Base-by-base conservation (phyloP, 495 filamentous ascomycete species). In the Tuber microsphaerosporum region DNA sequence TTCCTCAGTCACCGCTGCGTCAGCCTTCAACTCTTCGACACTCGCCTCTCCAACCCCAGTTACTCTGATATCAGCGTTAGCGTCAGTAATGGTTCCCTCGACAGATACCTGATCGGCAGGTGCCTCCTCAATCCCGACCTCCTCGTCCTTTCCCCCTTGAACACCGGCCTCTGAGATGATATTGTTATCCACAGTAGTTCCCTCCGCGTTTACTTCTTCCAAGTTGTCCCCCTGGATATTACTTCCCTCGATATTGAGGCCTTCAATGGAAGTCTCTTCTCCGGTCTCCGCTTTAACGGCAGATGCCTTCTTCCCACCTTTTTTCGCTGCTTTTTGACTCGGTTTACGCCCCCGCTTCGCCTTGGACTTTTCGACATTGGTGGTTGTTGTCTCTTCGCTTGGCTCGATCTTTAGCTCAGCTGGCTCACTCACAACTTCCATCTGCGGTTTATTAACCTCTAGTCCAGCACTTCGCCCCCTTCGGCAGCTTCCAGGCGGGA, bases 401-500 rank as follows among this genome's bases (percentile, higher is more conserved):
- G 56, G 14, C 56, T 65, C 56, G 26, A 65, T 26, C 56, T 65
- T 65, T 65, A 14, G 56, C 56, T 34, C 56, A 65, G 31, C 56
- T 31, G 26, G 56, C 14, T 65, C 56, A 65, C 56, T 65, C 26
- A 12, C 56, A 34, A 34, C 56, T 17, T 65, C 56, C 56, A 65
- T 34, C 56, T 65, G 56, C 14, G 26, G 14, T 31, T 31, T 7
- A 65, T 65, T 65, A 65, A 65, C 34, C 56, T 1, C 26, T 2
- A 65, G 56, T 65, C 56, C 56, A 26, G 56, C 26, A 65, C 56
- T 65, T 65, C 56, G 56, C 26, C 56, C 56, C 56, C 56, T 65
- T 17, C 56, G 26, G 31, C 26, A 65, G 56, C 56, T 65, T 65
- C 56, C 56, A 65, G 56, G 56, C 14, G 56, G 56, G 56, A 34